Evolutionary conservation across 2,329 filamentous ascomycete genomes (phyloP), one percentile per base, ranked within the genome.

Genomic region (Colletotrichum sp.): DNA sequence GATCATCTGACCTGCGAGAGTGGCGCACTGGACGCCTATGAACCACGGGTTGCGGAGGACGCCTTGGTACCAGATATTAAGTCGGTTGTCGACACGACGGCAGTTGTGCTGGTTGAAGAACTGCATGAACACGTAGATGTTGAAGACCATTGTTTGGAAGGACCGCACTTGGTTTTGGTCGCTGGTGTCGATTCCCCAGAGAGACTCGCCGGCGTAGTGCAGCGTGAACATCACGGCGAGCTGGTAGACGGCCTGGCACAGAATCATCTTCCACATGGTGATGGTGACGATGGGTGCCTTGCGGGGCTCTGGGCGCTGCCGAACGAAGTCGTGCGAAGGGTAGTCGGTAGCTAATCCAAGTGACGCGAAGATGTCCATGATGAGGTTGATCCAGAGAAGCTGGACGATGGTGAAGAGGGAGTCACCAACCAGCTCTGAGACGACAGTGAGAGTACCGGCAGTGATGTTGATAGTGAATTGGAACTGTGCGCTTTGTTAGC

Each of bases 101-200:
- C 95, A 96, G 87, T 95, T 96, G 85, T 95, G 91, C 79, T 95
- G 92, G 80, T 97, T 96, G 89, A 96, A 96, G 78, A 97, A 95
- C 79, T 96, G 95, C 94, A 96, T 96, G 93, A 94, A 96, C 60
- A 96, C 94, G 79, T 96, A 96, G 0, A 93, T 94, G 84, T 96
- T 97, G 88, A 96, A 96, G 10, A 96, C 92, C 21, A 96, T 87
- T 1, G 94, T 95, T 73, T 92, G 85, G 68, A 94, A 85, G 71
- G 91, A 84, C 12, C 63, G 71, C 2, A 49, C 21, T 12, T 78
- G 75, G 3, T 64, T 49, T 2, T 64, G 13, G 13, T 52, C 71
- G 32, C 36, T 63, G 7, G 77, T 62, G n/a, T 62, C 59, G 73
- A 13, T 71, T 36, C 26, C 91, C 59, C 59, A 84, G 74, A 91